Percentiles rank a stretch among this genome's conserved stretches.
Evolutionary conservation across 768 basidiomycete species (phyloP).

Genomic region (Pleurotus platypus): DNA sequence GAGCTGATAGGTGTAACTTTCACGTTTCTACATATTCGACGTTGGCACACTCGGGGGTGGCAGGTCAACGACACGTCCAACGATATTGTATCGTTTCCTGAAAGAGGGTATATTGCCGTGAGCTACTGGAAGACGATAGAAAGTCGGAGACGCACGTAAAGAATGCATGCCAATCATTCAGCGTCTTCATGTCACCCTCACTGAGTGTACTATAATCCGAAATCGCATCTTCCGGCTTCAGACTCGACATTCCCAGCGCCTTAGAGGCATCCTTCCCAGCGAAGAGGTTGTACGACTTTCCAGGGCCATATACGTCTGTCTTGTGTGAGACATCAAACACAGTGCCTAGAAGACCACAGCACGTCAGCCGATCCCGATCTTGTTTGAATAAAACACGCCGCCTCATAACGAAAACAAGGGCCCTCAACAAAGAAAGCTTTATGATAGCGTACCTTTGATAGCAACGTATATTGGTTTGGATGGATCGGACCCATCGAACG

Average conservation of each 20-base stretch:
- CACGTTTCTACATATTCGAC: slow-evolving; percentile 10
- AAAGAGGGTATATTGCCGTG: slow-evolving; percentile 3
- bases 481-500: slow-evolving; percentile 66
- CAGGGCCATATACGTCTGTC: slow-evolving; percentile 84
- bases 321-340: slow-evolving; percentile 90
- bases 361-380: too few species aligned
- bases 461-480: slow-evolving; percentile 82
- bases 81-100: slow-evolving; percentile 86
- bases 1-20: neutral
- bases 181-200: slow-evolving; percentile 69
- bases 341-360: slow-evolving; percentile 46
- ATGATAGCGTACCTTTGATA: slow-evolving; percentile 68
- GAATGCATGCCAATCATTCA: slow-evolving; percentile 89
- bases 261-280: slow-evolving; percentile 92
- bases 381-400: neutral
- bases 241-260: slow-evolving; percentile 85
- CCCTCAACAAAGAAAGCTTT: too few species aligned
- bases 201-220: slow-evolving; percentile 79
- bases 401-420: too few species aligned
- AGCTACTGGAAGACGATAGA: neutral
- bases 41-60: slow-evolving; percentile 23
- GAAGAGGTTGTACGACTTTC: slow-evolving; percentile 77
- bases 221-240: slow-evolving; percentile 82
- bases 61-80: slow-evolving; percentile 67
- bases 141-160: slow-evolving; percentile 60